A percentile compares a stretch with the other conserved stretches of the same genome.
These are phyloP conservation scores for Magnusiomyces starmeri DNA, from an alignment of 1,139 yeast species.

Conservation along the genomic window DNA sequence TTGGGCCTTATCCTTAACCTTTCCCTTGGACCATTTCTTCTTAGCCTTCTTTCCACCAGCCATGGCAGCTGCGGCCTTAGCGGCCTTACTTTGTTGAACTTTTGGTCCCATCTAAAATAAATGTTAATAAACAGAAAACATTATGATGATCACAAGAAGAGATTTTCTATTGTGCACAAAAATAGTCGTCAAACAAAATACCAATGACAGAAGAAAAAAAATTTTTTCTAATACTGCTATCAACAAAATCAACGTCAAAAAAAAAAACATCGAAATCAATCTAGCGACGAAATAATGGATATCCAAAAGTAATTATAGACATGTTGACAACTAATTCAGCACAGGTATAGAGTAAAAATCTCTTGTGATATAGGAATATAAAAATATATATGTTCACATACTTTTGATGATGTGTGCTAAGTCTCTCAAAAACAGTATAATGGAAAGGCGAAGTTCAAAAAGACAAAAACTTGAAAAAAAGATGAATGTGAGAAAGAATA, in stretches of 20 bases:
- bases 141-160: too few species aligned
- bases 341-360: too few species aligned
- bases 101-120: constrained; percentile 88
- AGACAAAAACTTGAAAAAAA: not conserved
- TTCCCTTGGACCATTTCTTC: constrained; percentile 99
- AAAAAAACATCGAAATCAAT: too few species aligned
- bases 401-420: constrained; percentile 1
- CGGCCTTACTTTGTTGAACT: constrained; percentile 98
- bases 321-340: too few species aligned
- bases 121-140: not conserved
- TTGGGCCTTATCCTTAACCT: constrained; percentile 99
- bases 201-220: not conserved
- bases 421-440: not conserved
- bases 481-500: not conserved
- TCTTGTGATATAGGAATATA: too few species aligned
- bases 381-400: too few species aligned
- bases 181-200: not conserved
- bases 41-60: constrained; percentile 99
- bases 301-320: too few species aligned
- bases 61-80: constrained; percentile 99
- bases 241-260: too few species aligned
- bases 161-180: too few species aligned
- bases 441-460: not conserved
- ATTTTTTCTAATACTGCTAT: too few species aligned
- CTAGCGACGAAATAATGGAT: too few species aligned